Percentiles rank a stretch among this genome's conserved stretches.
Evolutionary conservation across 306 rosid genomes (phyloP).

Genomic region (Pyrus pyrifolia): DNA sequence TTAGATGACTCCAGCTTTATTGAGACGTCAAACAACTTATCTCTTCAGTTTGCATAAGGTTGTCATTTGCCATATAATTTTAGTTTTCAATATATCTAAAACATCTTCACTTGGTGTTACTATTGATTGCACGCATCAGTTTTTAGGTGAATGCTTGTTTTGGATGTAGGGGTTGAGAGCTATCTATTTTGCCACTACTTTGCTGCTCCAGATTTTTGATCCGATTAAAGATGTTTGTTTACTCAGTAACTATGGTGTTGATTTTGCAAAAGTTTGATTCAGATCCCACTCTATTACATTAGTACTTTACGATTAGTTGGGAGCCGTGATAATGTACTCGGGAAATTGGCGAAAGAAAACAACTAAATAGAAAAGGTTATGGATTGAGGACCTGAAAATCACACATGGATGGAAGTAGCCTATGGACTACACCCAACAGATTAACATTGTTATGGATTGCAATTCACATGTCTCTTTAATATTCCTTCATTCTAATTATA

Average conservation of each 20-base stretch:
- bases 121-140: too few species aligned
- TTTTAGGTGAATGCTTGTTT: not conserved
- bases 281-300: not conserved
- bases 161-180: slow-evolving; percentile 7
- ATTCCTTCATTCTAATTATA: too few species aligned
- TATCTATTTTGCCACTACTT: slow-evolving; percentile 1
- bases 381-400: not conserved
- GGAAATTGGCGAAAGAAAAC: not conserved
- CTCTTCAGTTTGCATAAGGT: too few species aligned
- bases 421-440: too few species aligned
- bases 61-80: too few species aligned
- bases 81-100: too few species aligned
- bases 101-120: too few species aligned
- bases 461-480: too few species aligned
- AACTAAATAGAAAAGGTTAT: not conserved
- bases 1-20: too few species aligned
- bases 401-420: too few species aligned
- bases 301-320: not conserved
- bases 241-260: not conserved
- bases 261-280: not conserved
- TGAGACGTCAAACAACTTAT: too few species aligned
- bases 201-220: not conserved
- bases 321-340: not conserved
- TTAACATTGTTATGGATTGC: too few species aligned
- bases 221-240: not conserved